These are phyloP conservation scores for Alternaria consortialis DNA, from an alignment of 2,329 filamentous ascomycete genomes.

Conservation along the genomic window DNA sequence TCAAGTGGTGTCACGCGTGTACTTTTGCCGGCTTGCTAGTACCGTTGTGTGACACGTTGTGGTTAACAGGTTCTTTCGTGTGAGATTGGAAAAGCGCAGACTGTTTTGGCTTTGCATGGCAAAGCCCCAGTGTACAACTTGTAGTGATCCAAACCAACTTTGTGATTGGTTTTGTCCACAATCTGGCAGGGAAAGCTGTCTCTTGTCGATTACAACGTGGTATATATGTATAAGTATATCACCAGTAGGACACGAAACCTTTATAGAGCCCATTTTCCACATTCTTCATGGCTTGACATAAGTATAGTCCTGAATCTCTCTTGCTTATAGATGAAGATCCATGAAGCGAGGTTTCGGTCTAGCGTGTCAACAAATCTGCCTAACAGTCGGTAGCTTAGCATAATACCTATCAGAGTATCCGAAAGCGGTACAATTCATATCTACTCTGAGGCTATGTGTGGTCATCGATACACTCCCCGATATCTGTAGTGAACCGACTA, in stretches of 20 bases:
- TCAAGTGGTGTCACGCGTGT: no score
- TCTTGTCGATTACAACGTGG: no score
- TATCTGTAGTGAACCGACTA: background rate
- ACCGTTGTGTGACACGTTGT: no score
- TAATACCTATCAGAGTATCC: background rate
- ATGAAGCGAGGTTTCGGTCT: background rate
- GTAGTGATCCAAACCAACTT: no score
- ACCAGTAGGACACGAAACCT: background rate
- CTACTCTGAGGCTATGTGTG: background rate
- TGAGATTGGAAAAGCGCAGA: no score
- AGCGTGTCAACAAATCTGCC: background rate
- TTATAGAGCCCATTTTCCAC: fast-evolving
- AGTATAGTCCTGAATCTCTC: background rate
- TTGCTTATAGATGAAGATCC: background rate
- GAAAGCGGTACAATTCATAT: background rate
- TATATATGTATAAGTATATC: background rate
- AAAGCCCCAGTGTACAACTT: no score
- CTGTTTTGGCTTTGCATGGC: no score
- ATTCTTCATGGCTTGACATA: background rate
- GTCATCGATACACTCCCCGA: background rate
- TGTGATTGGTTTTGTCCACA: no score
- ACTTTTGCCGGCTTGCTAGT: background rate
- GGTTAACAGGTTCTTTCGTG: background rate
- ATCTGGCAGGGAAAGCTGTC: background rate
- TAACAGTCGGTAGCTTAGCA: background rate